Base-by-base conservation (phyloP, 2,329 filamentous ascomycete species). In the Venturia aucupariae region DNA sequence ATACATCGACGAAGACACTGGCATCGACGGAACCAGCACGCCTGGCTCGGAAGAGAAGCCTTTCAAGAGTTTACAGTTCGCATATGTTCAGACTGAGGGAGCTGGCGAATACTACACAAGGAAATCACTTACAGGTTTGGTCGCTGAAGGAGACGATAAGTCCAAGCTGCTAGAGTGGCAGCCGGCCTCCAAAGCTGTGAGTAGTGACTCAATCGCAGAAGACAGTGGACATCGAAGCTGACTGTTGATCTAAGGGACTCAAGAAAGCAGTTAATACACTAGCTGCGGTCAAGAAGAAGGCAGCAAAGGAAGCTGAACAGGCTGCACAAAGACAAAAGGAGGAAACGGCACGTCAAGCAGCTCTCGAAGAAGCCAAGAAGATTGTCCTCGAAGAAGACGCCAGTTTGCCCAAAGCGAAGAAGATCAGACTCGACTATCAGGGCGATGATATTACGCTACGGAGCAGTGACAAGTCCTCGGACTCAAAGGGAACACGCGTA, bases 301-400 rank as follows among this genome's bases (percentile, higher is more conserved):
- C 88, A 55, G 84, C 84, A 70, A 92, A 91, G 78, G 89, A 89
- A 75, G 83, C 87, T 69, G 87, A 92, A 72, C 79, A 86, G 68
- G 87, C 86, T 64, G 85, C 88, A 57, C 83, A 87, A 64, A 86
- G 90, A 75, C 85, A 87, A 72, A 86, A 90, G 76, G 86, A 89
- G 74, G 84, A 87, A 67, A 85, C 87, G 69, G 86, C 88, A 72
- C 84, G 88, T 63, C 81, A 86, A 67, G 83, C 85, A 73, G 81
- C 90, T 39, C 80, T 95, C 39, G 90, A 95, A 73, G 89, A 92
- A 69, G 89, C 90, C 42, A 92, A 92, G 81, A 90, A 90, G 77
- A 82, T 93, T 67, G 78, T 87, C 65, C 79, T 89, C 66, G 80
- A 79, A 69, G 88, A 94, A 76, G 89, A 94, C 71, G 69, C 79